Evolutionary conservation across 2,329 filamentous ascomycete species (phyloP), one percentile per base, ranked within the genome.

Genomic region (Ceratocystis smalleyi): DNA sequence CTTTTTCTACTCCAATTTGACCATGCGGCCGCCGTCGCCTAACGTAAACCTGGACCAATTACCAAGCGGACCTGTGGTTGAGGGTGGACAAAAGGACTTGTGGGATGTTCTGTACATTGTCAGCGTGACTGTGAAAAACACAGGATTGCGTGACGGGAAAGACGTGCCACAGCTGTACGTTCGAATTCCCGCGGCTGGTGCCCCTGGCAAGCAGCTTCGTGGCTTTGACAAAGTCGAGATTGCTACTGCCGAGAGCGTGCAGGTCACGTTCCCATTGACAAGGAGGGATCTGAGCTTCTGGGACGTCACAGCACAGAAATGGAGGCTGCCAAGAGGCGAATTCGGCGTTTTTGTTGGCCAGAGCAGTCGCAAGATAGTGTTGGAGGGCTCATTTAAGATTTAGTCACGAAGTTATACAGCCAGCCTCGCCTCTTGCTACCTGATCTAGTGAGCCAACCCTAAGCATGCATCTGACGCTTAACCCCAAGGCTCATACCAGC

Each of bases 261-360:
- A 73, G 0, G 73, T 84, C 0, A 72, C 69, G 0, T 81, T 88
- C 64, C 70, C 75, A 30, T 70, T 88, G 47, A 86, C 78, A 19
- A 77, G 85, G 49, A 79, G 84, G 66, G 85, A 88, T 69, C 69
- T 88, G 60, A 87, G 84, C 71, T 76, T 83, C 30, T 88, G 85
- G 86, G 83, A 87, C 70, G 77, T 80, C 3, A 73, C 71, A 1
- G 76, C 76, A 40, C 83, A 87, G 73, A 80, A 81, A 69, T 88
- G 85, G 85, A 74, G 75, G 55, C 69, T 84, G 62, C 75, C 74
- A 61, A 73, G 70, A 24, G 79, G 79, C 0, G 69, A 71, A 12
- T 81, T 80, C 66, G 68, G 66, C 2, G 65, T 82, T 3, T 76
- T 70, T 64, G 75, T 81, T 2, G 80, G 80, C 0, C 73, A 73